Evolutionary conservation across 2,329 filamentous ascomycete species (phyloP), one percentile per base, ranked within the genome.

Genomic region (Cercospora canescens): DNA sequence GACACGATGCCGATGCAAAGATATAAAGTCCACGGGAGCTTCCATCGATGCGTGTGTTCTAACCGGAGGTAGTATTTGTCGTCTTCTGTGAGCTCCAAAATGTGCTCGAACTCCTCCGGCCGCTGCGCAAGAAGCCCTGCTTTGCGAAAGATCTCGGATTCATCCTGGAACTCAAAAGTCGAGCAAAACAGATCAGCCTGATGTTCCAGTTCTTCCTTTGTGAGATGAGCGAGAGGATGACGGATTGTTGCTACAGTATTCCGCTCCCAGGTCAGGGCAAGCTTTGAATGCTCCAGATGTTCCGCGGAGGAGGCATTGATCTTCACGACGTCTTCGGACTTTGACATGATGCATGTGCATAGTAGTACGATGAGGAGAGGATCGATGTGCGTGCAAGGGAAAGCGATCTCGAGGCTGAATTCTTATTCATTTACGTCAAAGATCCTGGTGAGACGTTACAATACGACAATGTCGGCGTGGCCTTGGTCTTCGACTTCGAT

Each of bases 121-220:
- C 82, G 77, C 62, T 86, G 84, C 6, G 84, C 83, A 18, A 86
- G 76, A 35, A 86, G 70, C 12, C 84, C 84, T 8, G 83, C 83
- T 68, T 85, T 85, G 32, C 81, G 80, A 64, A 87, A 85, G 24
- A 71, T 75, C 4, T 83, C 82, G 11, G 84, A 72, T 21, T 84
- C 24, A 87, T 66, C 1, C 78, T 64, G 34, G 26, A 69, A 68
- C 9, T 63, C 63, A 39, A 67, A 67, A 16, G 61, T 64, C 7
- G 54, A 54, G 56, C 67, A 69, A 45, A 69, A 69, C n/a, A 21
- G 62, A 14, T 61, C 63, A 4, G 65, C 65, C 39, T 68, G 65
- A 45, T 37, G 54, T 26, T 55, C 37, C 9, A 69, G 62, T 8
- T 68, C 63, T n/a, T 30, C 37, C 35, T 48, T 61, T 1, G 65